These are phyloP conservation scores for Esteya vermicola DNA, from an alignment of 2,329 filamentous ascomycete species.

Conservation along the genomic window DNA sequence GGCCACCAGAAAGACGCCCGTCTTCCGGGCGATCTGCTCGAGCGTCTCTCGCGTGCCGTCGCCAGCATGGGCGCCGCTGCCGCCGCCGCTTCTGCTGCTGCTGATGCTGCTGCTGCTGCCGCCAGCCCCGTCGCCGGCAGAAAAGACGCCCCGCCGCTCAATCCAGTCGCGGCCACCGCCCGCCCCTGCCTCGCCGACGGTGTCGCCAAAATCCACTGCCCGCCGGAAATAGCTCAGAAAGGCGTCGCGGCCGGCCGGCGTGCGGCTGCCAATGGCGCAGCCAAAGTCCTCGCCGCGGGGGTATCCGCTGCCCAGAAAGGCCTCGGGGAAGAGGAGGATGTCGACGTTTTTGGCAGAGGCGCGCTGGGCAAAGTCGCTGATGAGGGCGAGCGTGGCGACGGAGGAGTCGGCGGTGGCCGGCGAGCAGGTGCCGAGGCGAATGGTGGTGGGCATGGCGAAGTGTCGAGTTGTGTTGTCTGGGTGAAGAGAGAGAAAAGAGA, in stretches of 20 bases:
- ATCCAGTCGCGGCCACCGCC: slow-evolving; percentile 65
- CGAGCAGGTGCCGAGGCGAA: slow-evolving; percentile 42
- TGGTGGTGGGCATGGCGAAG: slow-evolving; percentile 13
- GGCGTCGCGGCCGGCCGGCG: slow-evolving; percentile 59
- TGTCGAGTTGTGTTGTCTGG: neutral
- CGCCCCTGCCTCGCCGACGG: slow-evolving; percentile 36
- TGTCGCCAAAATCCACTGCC: slow-evolving; percentile 76
- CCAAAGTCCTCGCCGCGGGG: slow-evolving; percentile 72
- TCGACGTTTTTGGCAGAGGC: slow-evolving; percentile 46
- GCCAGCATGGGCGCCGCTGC: no score
- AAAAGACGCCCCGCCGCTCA: neutral
- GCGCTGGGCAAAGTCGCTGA: slow-evolving; percentile 45
- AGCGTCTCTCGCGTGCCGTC: slow-evolving; percentile 63
- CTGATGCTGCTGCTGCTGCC: no score
- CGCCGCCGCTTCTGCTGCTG: no score
- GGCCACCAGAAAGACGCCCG: slow-evolving; percentile 68
- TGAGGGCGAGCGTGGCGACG: slow-evolving; percentile 47
- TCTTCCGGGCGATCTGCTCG: slow-evolving; percentile 61
- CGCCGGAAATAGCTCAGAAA: slow-evolving; percentile 66
- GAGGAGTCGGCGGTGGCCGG: slow-evolving; percentile 36
- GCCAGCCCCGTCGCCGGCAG: slow-evolving; percentile 19
- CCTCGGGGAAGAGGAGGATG: slow-evolving; percentile 80
- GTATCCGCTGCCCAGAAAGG: slow-evolving; percentile 73
- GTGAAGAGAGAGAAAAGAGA: neutral
- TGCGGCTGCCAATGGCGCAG: slow-evolving; percentile 55